Percentiles rank a stretch among this genome's conserved stretches.
Evolutionary conservation across 1,139 yeast genomes (phyloP).

Genomic region (Candida mesenterica): DNA sequence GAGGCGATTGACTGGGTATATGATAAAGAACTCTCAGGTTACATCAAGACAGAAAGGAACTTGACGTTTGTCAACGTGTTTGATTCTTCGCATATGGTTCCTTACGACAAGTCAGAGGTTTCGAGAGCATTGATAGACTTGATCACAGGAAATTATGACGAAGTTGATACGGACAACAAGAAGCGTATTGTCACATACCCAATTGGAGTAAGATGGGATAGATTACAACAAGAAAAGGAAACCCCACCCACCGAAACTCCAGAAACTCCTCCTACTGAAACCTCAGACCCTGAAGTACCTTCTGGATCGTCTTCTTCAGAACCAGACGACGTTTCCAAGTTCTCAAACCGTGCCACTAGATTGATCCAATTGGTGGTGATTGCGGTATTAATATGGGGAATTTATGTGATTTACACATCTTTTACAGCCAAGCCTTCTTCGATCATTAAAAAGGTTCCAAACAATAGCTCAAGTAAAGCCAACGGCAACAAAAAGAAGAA

Average conservation of each 20-base stretch:
- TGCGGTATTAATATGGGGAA: slow-evolving; percentile 43
- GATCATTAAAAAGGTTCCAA: slow-evolving; percentile 33
- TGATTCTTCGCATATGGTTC: slow-evolving; percentile 93
- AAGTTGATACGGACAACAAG: slow-evolving; percentile 14
- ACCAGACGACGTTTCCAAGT: neutral
- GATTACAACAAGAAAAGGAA: neutral
- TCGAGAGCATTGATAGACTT: slow-evolving; percentile 70
- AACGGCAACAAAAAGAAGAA: slow-evolving; percentile 38
- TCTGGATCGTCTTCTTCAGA: too few relatives aligned
- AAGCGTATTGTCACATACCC: slow-evolving; percentile 30
- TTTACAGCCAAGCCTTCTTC: slow-evolving; percentile 45
- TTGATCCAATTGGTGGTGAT: slow-evolving; percentile 44
- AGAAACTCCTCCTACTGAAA: slow-evolving; percentile 1
- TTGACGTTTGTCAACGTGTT: slow-evolving; percentile 73
- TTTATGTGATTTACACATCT: slow-evolving; percentile 37
- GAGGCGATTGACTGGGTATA: slow-evolving; percentile 51
- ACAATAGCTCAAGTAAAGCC: slow-evolving; percentile 20
- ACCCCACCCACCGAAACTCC: slow-evolving; percentile 3
- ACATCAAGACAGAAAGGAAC: slow-evolving; percentile 57
- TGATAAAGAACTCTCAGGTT: slow-evolving; percentile 49
- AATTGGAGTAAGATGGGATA: slow-evolving; percentile 23
- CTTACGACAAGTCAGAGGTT: slow-evolving; percentile 72
- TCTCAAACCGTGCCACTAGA: slow-evolving; percentile 29
- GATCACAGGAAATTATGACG: slow-evolving; percentile 35
- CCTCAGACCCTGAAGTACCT: slow-evolving; percentile 11